These are phyloP conservation scores for Lecanoromycetidae sp. DNA, from an alignment of 2,329 filamentous ascomycete species.

Conservation along the genomic window DNA sequence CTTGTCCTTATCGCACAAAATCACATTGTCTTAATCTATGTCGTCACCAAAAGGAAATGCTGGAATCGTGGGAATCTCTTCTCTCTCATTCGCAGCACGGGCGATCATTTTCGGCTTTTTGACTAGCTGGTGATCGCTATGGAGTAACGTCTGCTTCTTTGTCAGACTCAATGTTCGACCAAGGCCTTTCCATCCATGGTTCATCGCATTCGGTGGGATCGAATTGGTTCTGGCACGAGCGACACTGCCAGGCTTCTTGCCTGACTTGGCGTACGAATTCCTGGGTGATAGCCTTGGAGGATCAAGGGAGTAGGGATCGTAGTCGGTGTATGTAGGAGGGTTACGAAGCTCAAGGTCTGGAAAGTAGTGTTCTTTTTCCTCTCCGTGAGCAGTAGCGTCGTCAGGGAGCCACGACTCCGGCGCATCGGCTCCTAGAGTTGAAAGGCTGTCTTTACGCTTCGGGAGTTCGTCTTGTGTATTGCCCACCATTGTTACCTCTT, in stretches of 20 bases:
- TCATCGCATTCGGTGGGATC: conserved; percentile 2
- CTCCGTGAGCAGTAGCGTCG: conserved; percentile 4
- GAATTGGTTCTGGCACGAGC: conserved; percentile 10
- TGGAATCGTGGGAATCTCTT: conserved; percentile 8
- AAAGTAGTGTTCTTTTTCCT: conserved; percentile 14
- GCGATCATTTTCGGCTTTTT: conserved; percentile 18
- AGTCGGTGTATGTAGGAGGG: conserved; percentile 11
- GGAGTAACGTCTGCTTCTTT: conserved; percentile 11
- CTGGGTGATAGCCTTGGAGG: conserved; percentile 14
- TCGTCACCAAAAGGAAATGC: conserved; percentile 6
- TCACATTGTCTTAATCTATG: neutral
- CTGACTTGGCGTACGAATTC: conserved; percentile 7
- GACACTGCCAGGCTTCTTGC: conserved; percentile 12
- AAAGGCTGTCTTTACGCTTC: conserved; percentile 7
- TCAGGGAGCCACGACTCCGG: conserved; percentile 17
- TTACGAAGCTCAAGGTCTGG: conserved; percentile 10
- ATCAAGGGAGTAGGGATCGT: conserved; percentile 15
- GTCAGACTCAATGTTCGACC: conserved; percentile 13
- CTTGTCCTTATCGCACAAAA: neutral
- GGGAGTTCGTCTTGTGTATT: conserved; percentile 1
- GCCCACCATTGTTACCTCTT: conserved; percentile 2
- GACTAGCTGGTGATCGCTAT: conserved; percentile 6
- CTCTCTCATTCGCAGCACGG: conserved; percentile 14
- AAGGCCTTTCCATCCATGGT: conserved; percentile 13
- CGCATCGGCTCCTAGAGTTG: neutral